These are phyloP conservation scores for Solanum hybrid DNA, from an alignment of 305 asterid species.

Conservation along the genomic window DNA sequence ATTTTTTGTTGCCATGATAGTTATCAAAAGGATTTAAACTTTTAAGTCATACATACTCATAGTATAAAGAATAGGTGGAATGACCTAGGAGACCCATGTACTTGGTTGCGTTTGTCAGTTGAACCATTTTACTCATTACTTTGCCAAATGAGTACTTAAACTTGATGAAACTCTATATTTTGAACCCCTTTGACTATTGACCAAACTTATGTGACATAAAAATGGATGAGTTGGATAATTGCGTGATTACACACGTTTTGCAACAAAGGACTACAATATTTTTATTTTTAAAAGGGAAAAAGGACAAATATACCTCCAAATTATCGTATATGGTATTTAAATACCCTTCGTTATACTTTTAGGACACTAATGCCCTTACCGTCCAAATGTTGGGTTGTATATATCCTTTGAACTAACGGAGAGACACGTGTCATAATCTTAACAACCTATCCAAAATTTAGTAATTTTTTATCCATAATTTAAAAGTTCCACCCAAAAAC, in stretches of 20 bases:
- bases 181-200: too few species aligned
- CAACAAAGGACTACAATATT: too few species aligned
- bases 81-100: too few species aligned
- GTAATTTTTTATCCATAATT: too few species aligned
- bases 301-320: accelerated
- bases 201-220: too few species aligned
- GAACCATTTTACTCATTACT: too few species aligned
- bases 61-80: not conserved
- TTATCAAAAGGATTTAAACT: not conserved
- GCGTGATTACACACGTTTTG: too few species aligned
- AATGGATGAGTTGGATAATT: too few species aligned
- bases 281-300: not conserved
- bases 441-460: too few species aligned
- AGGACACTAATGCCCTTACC: not conserved
- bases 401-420: not conserved
- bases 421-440: not conserved
- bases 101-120: too few species aligned
- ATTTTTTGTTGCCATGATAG: not conserved
- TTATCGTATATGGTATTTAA: not conserved
- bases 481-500: not conserved
- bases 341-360: not conserved
- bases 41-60: not conserved
- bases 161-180: too few species aligned
- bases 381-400: not conserved
- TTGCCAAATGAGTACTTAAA: too few species aligned